Evolutionary conservation across 2,329 filamentous ascomycete species (phyloP).

Genomic region (Neonectria ditissima): DNA sequence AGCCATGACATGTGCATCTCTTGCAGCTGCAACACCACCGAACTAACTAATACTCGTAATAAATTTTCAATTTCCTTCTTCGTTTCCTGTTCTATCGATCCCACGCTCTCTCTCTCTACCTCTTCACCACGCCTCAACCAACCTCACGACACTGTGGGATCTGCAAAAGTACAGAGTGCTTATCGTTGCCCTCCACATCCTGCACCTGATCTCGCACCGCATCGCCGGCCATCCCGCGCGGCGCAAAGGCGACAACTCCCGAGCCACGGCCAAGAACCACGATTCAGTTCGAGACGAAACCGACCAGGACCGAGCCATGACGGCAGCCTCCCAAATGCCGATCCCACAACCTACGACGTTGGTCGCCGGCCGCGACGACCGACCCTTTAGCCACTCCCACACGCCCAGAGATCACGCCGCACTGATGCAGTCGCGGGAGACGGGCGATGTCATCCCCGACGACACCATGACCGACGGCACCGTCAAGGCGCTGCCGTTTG

Average conservation of each 20-base stretch:
- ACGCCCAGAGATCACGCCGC: conserved; percentile 51
- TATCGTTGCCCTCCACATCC: background rate
- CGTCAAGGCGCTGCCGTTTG: conserved; percentile 61
- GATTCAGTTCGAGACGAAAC: conserved; percentile 2
- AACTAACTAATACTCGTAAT: conserved; percentile 11
- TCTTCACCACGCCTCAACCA: background rate
- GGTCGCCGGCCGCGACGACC: conserved; percentile 48
- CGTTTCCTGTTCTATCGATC: conserved; percentile 4
- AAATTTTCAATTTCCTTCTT: background rate
- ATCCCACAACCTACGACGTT: conserved; percentile 45
- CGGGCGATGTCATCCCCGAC: conserved; percentile 65
- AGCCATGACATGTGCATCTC: conserved; percentile 8
- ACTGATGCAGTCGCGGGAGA: conserved; percentile 70
- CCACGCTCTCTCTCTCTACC: background rate
- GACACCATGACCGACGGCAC: conserved; percentile 49
- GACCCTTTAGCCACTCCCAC: conserved; percentile 47
- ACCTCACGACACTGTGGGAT: background rate
- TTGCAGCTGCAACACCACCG: conserved; percentile 3
- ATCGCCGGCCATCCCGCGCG: conserved; percentile 12
- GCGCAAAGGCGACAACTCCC: conserved; percentile 11
- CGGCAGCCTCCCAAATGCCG: conserved; percentile 45
- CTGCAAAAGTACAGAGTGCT: background rate
- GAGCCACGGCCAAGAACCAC: conserved; percentile 1
- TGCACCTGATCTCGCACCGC: background rate
- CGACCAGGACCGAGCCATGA: conserved; percentile 16